Evolutionary conservation across 2,329 filamentous ascomycete species (phyloP).

Genomic region (Claviceps spartinae): DNA sequence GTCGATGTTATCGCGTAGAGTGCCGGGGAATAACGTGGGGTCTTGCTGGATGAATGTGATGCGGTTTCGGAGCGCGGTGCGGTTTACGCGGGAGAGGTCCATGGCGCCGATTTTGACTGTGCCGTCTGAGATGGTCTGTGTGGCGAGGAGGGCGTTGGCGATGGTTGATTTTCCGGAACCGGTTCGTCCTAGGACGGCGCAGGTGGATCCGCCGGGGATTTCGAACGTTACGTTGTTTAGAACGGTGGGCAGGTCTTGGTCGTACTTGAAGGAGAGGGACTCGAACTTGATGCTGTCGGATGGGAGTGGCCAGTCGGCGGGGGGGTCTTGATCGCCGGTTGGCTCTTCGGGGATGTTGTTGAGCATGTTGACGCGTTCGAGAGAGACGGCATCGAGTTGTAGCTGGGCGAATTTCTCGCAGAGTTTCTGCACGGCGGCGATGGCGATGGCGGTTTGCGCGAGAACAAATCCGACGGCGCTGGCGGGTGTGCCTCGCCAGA

Average conservation of each 20-base stretch:
- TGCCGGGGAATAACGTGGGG: slow-evolving; percentile 46
- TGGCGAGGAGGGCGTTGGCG: slow-evolving; percentile 44
- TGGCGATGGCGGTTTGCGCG: slow-evolving; percentile 31
- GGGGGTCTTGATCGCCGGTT: slow-evolving; percentile 51
- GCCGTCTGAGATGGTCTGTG: slow-evolving; percentile 36
- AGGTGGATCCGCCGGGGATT: slow-evolving; percentile 52
- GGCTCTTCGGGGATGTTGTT: slow-evolving; percentile 66
- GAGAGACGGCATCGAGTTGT: slow-evolving; percentile 84
- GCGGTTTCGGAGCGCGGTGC: slow-evolving; percentile 40
- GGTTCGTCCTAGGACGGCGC: slow-evolving; percentile 65
- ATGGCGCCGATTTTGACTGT: slow-evolving; percentile 40
- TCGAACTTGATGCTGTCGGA: slow-evolving; percentile 64
- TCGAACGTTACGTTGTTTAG: slow-evolving; percentile 54
- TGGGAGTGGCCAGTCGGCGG: slow-evolving; percentile 63
- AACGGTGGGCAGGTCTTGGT: slow-evolving; percentile 61
- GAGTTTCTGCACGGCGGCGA: slow-evolving; percentile 33
- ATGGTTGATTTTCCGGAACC: slow-evolving; percentile 78
- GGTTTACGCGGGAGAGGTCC: slow-evolving; percentile 38
- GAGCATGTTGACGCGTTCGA: slow-evolving; percentile 75
- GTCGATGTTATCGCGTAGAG: slow-evolving; percentile 52
- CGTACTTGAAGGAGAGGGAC: slow-evolving; percentile 66
- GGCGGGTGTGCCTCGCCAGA: slow-evolving; percentile 60
- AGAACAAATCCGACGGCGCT: slow-evolving; percentile 77
- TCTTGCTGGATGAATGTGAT: slow-evolving; percentile 53
- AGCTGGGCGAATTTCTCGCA: slow-evolving; percentile 73